Percentiles rank a stretch among this genome's conserved stretches.
These are phyloP conservation scores for Discostella stelligeroides DNA, from an alignment of 108 stramenopile species.

Conservation along the genomic window DNA sequence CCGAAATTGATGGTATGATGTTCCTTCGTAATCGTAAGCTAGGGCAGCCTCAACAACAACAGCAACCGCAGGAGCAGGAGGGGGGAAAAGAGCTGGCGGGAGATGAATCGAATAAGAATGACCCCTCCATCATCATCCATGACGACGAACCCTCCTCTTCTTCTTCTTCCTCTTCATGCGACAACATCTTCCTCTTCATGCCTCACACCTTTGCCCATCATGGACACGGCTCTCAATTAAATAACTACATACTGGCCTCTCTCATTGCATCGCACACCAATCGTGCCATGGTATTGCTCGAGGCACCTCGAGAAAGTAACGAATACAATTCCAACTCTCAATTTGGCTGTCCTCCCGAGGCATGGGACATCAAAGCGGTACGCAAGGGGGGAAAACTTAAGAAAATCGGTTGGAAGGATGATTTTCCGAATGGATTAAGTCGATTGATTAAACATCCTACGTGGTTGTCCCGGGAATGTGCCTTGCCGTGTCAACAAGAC, in stretches of 20 bases:
- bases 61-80: background rate
- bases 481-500: slow-evolving; percentile 14
- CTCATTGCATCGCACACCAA: slow-evolving; percentile 29
- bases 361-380: background rate
- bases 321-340: slow-evolving; percentile 16
- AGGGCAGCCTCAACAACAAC: background rate
- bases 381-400: background rate
- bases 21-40: background rate
- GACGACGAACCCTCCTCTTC: background rate
- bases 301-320: slow-evolving; percentile 10
- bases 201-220: slow-evolving; percentile 11
- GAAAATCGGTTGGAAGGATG: slow-evolving; percentile 14
- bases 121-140: no score
- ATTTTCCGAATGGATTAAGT: slow-evolving; percentile 28
- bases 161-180: slow-evolving; percentile 6
- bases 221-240: slow-evolving; percentile 26
- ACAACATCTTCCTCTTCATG: slow-evolving; percentile 39
- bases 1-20: background rate
- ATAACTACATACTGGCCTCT: slow-evolving; percentile 32
- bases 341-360: slow-evolving; percentile 32
- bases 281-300: slow-evolving; percentile 37
- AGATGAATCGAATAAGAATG: no score
- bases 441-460: background rate
- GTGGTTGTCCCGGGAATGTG: slow-evolving; percentile 22
- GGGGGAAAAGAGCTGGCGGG: background rate